These are phyloP conservation scores for Leucosporidium scottii DNA, from an alignment of 768 basidiomycete genomes.

Conservation along the genomic window DNA sequence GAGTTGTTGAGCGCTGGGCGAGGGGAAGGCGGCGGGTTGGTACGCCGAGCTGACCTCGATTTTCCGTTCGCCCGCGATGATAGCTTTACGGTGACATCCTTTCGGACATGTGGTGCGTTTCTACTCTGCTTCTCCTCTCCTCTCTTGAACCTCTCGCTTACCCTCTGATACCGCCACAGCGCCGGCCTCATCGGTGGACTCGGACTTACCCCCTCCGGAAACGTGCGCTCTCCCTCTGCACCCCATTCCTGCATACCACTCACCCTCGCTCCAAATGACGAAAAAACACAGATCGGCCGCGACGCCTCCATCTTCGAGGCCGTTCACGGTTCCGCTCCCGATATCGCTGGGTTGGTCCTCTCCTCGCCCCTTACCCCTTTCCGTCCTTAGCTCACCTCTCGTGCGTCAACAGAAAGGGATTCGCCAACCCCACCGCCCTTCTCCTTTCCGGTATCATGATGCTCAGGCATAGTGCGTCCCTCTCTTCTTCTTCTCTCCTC, in stretches of 20 bases:
- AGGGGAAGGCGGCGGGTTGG: slow-evolving; percentile 45
- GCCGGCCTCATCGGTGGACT: slow-evolving; percentile 97
- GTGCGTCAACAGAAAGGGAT: slow-evolving; percentile 54
- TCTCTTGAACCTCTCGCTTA: too few species aligned
- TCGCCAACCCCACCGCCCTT: slow-evolving; percentile 99
- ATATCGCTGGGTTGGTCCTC: slow-evolving; percentile 70
- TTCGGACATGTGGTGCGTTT: slow-evolving; percentile 65
- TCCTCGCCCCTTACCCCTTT: slow-evolving; percentile 44
- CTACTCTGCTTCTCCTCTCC: too few species aligned
- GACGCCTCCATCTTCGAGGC: slow-evolving; percentile 99
- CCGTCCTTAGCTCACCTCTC: slow-evolving; percentile 69
- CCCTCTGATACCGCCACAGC: neutral
- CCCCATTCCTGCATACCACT: neutral
- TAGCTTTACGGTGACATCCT: slow-evolving; percentile 38
- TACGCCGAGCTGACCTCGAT: neutral
- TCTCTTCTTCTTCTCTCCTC: neutral
- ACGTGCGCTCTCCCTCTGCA: neutral
- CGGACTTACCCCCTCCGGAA: slow-evolving; percentile 42
- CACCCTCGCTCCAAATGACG: slow-evolving; percentile 7
- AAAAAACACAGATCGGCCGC: slow-evolving; percentile 44
- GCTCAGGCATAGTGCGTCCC: slow-evolving; percentile 68
- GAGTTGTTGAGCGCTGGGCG: slow-evolving; percentile 1
- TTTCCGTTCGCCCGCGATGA: too few species aligned
- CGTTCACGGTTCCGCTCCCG: slow-evolving; percentile 98
- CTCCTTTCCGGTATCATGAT: slow-evolving; percentile 95